Evolutionary conservation across 1,139 yeast genomes (phyloP), one percentile per base, ranked within the genome.

Genomic region (Spencermartinsiella ligniputridi): DNA sequence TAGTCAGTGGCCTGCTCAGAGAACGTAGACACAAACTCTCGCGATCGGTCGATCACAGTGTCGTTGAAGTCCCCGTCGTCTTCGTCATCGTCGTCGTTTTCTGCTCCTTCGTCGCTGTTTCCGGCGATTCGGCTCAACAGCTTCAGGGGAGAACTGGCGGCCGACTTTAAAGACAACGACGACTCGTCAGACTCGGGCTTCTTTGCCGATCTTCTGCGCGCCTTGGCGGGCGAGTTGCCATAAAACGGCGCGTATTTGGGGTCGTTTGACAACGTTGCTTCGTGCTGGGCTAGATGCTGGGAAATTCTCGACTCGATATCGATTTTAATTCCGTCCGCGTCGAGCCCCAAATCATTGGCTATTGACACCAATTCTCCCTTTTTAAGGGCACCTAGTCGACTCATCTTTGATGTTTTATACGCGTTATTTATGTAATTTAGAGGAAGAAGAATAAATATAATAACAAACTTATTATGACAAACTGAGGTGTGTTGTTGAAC

Each of bases 331-430:
- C 63, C 62, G 9, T 52, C 56, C 18, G 55, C 33, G 18, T 56
- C 55, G 38, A 69, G 52, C 24, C 61, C 61, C 43, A 70, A 60
- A 32, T 58, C 61, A 13, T 53, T 46, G 19, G 72, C 70, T 39
- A 69, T 54, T 12, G 58, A 58, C 42, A 64, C 62, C 42, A 70
- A 59, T 29, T 62, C 64, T 30, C 60, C 56, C 55, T 70, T 70
- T 45, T 62, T 65, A 57, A 68, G 50, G 8, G 36, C 36, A 9
- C 36, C 12, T 8, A 19, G 12, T 33, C 20, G 11, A 12, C 20
- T 33, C 22, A 33, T 33, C 5, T 8, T 33, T 33, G 13, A 5
- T 8, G n/a, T n/a, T n/a, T n/a, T n/a, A n/a, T n/a, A n/a, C n/a
- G n/a, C n/a, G n/a, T n/a, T n/a, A n/a, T n/a, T n/a, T n/a, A n/a